Conservation (phyloP, 768 basidiomycete species). For the Pisolithus albus region DNA sequence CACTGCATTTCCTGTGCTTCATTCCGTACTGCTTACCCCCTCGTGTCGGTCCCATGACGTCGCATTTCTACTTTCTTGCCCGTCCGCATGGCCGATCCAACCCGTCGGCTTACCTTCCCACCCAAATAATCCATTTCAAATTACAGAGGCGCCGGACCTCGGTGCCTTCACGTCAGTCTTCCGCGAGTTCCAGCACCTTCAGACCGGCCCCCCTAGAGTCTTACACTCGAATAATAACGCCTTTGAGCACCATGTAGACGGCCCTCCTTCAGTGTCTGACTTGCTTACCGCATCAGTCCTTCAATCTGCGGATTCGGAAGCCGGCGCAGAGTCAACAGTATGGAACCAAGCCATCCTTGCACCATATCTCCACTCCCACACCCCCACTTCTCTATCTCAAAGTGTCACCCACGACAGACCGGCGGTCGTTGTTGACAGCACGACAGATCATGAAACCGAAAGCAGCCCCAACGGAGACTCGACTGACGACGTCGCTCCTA, state of each 20-base stretch:
- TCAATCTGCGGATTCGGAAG: slow-evolving; percentile 26
- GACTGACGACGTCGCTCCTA: slow-evolving; percentile 8
- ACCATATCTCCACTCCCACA: slow-evolving; percentile 43
- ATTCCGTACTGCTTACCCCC: background rate
- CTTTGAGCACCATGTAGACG: slow-evolving; percentile 20
- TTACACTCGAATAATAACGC: slow-evolving; percentile 15
- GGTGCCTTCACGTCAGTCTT: slow-evolving; percentile 68
- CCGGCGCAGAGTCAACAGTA: slow-evolving; percentile 51
- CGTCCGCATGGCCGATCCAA: background rate
- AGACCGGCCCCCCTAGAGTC: slow-evolving; percentile 35
- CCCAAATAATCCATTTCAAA: background rate
- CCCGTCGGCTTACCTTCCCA: background rate
- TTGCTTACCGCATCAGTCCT: slow-evolving; percentile 15
- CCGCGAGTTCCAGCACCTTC: slow-evolving; percentile 54
- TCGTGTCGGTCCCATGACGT: background rate
- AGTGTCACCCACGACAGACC: slow-evolving; percentile 25
- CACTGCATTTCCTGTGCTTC: background rate
- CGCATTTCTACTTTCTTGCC: background rate
- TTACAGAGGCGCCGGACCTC: slow-evolving; percentile 58
- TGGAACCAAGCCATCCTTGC: slow-evolving; percentile 57
- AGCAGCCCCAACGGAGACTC: background rate
- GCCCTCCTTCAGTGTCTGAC: slow-evolving; percentile 22
- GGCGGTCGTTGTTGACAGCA: slow-evolving; percentile 12
- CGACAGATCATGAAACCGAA: slow-evolving; percentile 13
- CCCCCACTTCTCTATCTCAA: slow-evolving; percentile 20